These are phyloP conservation scores for Acaromyces ingoldii DNA, from an alignment of 1,284 basidiomycete species.

Conservation along the genomic window DNA sequence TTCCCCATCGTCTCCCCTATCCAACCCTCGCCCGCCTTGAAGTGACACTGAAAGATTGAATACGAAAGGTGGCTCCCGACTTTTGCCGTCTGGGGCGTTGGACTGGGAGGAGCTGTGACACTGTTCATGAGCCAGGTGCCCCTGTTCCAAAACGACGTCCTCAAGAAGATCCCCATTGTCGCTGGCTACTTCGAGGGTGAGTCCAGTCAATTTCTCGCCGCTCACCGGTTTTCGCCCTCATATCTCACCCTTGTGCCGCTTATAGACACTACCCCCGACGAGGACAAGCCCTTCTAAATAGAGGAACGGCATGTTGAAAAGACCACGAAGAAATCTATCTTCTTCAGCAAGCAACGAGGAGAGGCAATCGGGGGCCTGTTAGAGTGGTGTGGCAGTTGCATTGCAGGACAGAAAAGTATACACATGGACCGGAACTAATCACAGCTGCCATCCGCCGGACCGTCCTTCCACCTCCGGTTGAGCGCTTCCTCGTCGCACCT, in stretches of 20 bases:
- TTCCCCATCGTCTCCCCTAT: not conserved
- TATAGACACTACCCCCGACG: conserved; percentile 22
- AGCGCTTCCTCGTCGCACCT: conserved; percentile 32
- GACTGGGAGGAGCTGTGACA: conserved; percentile 31
- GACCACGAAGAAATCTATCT: too few species aligned
- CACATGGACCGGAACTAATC: conserved; percentile 21
- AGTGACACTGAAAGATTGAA: conserved; percentile 12
- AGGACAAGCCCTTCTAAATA: conserved; percentile 23
- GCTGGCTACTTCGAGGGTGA: conserved; percentile 7
- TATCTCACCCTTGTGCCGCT: not conserved
- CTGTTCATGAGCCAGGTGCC: conserved; percentile 41
- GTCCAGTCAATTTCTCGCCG: not conserved
- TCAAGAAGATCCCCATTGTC: conserved; percentile 38
- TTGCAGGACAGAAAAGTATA: not conserved
- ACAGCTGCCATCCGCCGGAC: conserved; percentile 37
- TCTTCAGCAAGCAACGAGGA: too few species aligned
- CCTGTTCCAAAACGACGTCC: conserved; percentile 41
- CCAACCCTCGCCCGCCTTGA: not conserved
- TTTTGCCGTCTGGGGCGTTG: conserved; percentile 42
- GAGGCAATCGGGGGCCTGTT: too few species aligned
- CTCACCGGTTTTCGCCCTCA: not conserved
- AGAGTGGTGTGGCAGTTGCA: not conserved
- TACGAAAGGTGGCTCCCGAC: conserved; percentile 37
- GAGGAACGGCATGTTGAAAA: not conserved
- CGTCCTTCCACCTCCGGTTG: conserved; percentile 40